Evolutionary conservation across 23 red algal species (phyloP).

Genomic region (Cyanidioschyzon merolae): DNA sequence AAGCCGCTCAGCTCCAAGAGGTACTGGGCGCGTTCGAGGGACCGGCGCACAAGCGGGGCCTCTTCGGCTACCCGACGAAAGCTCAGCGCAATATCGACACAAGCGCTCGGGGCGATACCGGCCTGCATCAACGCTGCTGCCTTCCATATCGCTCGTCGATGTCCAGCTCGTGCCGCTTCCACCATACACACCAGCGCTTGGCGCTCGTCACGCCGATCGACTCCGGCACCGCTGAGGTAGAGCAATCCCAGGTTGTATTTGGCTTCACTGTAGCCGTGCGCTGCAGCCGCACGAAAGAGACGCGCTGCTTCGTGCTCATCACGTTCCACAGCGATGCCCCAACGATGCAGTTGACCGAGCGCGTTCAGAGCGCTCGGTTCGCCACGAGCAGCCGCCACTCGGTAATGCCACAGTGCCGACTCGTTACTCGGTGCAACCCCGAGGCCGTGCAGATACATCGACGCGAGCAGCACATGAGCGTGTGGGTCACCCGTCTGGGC

Average conservation of each 20-base stretch:
- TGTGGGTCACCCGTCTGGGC: constrained; percentile 26
- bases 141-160: constrained; percentile 21
- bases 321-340: background rate
- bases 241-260: constrained; percentile 42
- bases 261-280: constrained; percentile 40
- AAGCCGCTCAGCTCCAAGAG: constrained; percentile 33
- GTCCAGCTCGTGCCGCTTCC: constrained; percentile 19
- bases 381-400: background rate
- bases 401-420: constrained; percentile 21
- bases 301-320: background rate
- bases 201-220: background rate
- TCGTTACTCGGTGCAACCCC: constrained; percentile 14
- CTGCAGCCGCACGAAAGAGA: constrained; percentile 27
- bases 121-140: constrained; percentile 20
- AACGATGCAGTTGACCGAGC: background rate
- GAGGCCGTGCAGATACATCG: constrained; percentile 28
- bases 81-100: constrained; percentile 19
- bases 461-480: constrained; percentile 21
- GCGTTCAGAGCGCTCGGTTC: constrained; percentile 4
- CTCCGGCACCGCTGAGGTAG: constrained; percentile 17
- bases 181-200: constrained; percentile 5
- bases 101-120: constrained; percentile 26
- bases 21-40: constrained; percentile 28
- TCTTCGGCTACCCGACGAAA: constrained; percentile 60
- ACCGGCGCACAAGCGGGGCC: constrained; percentile 28